Evolutionary conservation across 495 filamentous ascomycete species (phyloP).

Genomic region (Aspergillus sclerotioniger): DNA sequence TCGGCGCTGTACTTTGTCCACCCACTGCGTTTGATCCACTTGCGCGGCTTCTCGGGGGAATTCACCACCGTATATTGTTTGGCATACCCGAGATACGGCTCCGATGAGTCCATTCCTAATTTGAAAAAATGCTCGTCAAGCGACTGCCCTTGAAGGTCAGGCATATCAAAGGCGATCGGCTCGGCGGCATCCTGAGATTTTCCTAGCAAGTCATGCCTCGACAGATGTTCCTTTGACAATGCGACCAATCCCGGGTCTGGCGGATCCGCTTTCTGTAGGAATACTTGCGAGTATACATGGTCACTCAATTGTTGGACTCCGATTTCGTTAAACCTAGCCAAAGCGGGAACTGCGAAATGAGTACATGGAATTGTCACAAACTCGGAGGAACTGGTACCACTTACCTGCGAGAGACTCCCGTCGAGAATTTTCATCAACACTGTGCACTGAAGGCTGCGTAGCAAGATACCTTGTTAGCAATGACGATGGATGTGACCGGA

Average conservation of each 20-base stretch:
- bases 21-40: constrained; percentile 77
- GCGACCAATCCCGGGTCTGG: constrained; percentile 69
- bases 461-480: constrained; percentile 23
- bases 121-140: constrained; percentile 95
- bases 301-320: constrained; percentile 89
- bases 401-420: constrained; percentile 39
- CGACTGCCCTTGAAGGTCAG: constrained; percentile 70
- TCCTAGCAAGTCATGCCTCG: constrained; percentile 80
- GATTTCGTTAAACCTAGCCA: constrained; percentile 81
- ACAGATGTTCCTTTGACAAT: constrained; percentile 79
- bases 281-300: constrained; percentile 80
- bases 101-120: constrained; percentile 81
- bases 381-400: not conserved
- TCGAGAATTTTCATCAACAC: constrained; percentile 15
- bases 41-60: constrained; percentile 69
- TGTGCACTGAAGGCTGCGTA: constrained; percentile 29
- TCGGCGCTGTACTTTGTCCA: constrained; percentile 91
- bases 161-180: constrained; percentile 84
- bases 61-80: constrained; percentile 66
- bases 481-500: constrained; percentile 20
- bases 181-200: constrained; percentile 75
- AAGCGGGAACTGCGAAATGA: constrained; percentile 50
- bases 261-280: constrained; percentile 55
- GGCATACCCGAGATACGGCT: constrained; percentile 78
- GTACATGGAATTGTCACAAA: constrained; percentile 14